A percentile compares a stretch with the other conserved stretches of the same genome.
Evolutionary conservation across 371 early-diverging fungal genomes (phyloP).

Genomic region (Entomophthora muscae): DNA sequence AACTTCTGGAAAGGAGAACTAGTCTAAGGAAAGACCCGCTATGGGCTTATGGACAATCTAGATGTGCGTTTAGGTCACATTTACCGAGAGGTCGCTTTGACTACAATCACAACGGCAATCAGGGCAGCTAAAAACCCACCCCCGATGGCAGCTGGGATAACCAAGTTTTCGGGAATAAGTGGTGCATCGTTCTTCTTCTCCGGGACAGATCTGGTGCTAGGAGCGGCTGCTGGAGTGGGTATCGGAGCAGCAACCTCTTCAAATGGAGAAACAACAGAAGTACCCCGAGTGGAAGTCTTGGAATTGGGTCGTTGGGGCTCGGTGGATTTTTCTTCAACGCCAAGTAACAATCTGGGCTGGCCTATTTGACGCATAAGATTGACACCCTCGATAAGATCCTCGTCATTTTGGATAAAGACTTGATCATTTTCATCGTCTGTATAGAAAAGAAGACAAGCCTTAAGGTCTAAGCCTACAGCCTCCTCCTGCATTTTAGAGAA

Average conservation of each 20-base stretch:
- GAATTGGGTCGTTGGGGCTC: not conserved
- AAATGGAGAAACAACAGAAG: not conserved
- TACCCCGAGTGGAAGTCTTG: not conserved
- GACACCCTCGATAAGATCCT: constrained; percentile 57
- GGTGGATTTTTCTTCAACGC: constrained; percentile 7
- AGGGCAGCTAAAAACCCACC: constrained; percentile 3
- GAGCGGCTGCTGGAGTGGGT: not conserved
- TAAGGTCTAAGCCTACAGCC: constrained; percentile 18
- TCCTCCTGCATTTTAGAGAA: constrained; percentile 15
- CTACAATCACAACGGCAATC: constrained; percentile 3
- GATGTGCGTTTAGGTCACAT: too few species aligned
- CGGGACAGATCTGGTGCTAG: not conserved
- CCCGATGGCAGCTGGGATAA: constrained; percentile 34
- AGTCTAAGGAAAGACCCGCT: too few species aligned
- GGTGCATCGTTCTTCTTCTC: not conserved
- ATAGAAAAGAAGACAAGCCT: constrained; percentile 27
- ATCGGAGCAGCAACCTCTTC: not conserved
- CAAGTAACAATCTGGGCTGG: constrained; percentile 29
- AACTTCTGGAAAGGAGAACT: too few species aligned
- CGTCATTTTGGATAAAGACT: constrained; percentile 36
- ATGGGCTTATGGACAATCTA: too few species aligned
- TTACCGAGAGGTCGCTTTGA: constrained; percentile 1
- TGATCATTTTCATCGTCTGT: constrained; percentile 66
- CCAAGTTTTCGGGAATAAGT: constrained; percentile 28
- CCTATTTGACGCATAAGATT: constrained; percentile 42